phyloP scores from a whole-genome alignment of 306 rosid species.

The Hippophae gyantsensis region DNA sequence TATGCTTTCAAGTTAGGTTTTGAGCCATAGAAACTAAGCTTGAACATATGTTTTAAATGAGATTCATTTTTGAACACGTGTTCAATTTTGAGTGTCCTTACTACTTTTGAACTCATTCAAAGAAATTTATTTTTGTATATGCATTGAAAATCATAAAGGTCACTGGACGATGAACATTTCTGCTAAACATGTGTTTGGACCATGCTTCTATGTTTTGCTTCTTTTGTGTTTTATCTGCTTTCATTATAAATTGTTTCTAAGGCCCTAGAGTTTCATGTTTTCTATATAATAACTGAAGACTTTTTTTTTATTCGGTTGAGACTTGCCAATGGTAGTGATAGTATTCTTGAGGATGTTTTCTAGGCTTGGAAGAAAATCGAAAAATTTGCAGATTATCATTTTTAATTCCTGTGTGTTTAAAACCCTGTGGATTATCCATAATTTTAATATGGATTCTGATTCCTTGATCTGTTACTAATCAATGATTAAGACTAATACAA shows the following conservation, averaged over 20 bases:
- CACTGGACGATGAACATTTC: too few species aligned
- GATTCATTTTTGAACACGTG: too few species aligned
- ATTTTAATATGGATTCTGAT: constrained; percentile 12
- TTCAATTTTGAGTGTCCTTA: too few species aligned
- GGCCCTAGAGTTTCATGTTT: constrained; percentile 17
- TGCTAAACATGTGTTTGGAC: too few species aligned
- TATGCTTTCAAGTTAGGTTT: too few species aligned
- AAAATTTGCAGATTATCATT: constrained; percentile 4
- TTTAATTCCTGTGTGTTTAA: constrained; percentile 6
- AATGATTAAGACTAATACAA: constrained; percentile 4
- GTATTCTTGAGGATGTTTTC: constrained; percentile 4
- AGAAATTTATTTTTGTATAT: too few species aligned
- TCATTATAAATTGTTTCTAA: constrained; percentile 2
- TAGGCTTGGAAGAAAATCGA: constrained; percentile 4
- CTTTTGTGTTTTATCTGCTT: constrained; percentile 25
- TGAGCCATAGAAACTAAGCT: too few species aligned
- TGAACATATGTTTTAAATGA: too few species aligned
- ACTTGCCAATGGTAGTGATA: constrained; percentile 1
- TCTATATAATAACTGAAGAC: constrained; percentile 4
- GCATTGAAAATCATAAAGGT: too few species aligned
- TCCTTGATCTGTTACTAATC: not conserved
- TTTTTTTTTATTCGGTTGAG: constrained; percentile 1
- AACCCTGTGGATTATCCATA: constrained; percentile 12
- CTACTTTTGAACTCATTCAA: too few species aligned
- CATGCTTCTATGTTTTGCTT: not conserved